Evolutionary conservation across 257 asterid genomes (phyloP), one percentile per base, ranked within the genome.

Genomic region (Salvia rosmarinus): DNA sequence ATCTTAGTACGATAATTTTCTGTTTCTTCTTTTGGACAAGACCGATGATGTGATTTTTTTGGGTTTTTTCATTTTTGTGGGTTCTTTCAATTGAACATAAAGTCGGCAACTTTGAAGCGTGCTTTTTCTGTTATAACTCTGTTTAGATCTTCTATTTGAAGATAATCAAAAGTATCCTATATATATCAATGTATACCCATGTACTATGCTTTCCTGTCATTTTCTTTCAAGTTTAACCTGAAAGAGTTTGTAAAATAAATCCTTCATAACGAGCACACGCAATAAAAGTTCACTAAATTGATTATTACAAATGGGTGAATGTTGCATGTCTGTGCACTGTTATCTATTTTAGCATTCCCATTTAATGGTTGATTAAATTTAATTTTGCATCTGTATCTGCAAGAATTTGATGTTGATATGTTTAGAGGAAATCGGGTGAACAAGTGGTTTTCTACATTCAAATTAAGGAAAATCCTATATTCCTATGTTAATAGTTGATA

Each of bases 161-260:
- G 32, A 49, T 47, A 21, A 17, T 60, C n/a, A 9, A 60, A 55
- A 47, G 30, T 35, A 35, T 16, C 6, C 8, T 64, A 8, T 44
- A 21, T 32, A 1, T 19, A 2, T 61, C 44, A 5, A 40, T 61
- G 59, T 39, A 13, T 62, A 3, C 20, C n/a, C n/a, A n/a, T 19
- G 5, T 54, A 3, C 40, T 43, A 11, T 11, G 50, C 40, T 68
- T 9, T 4, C 5, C 0, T 21, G 55, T 8, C 4, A 6, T 52
- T 19, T 30, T 12, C 60, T 28, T 47, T 49, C 19, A 39, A 35
- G 64, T 39, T 35, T 72, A 62, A 14, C 66, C 42, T 28, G 78
- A 19, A 64, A 40, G 74, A 39, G 14, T 4, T 55, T 23, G 30
- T 40, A 54, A 9, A 54, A 10, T 10, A 13, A 28, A 6, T 39